Base-by-base conservation (phyloP, 2,329 filamentous ascomycete genomes). In the Colletotrichum coccodes region DNA sequence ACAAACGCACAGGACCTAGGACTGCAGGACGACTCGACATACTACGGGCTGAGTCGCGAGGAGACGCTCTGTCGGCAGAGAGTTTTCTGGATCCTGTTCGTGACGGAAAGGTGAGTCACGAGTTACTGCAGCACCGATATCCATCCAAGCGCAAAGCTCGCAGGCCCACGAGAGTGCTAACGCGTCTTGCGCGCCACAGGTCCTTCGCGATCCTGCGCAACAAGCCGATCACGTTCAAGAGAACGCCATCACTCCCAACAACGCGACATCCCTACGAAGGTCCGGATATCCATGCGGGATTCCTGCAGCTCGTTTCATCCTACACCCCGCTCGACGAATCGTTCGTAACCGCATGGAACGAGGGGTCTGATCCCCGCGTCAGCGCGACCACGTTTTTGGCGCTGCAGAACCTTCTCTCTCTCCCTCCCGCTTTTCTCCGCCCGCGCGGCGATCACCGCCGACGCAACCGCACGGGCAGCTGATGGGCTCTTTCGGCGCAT, bases 321-420 rank as follows among this genome's bases (percentile, higher is more conserved):
- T 91, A 89, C 76, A 85, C 86, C 38, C 88, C 88, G 1, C 86
- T 91, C 42, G 88, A 91, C 73, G 87, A 91, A 71, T 86, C 84
- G 0, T 91, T 91, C 72, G 84, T 91, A 16, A 84, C 86, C 12
- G 81, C 89, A 0, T 91, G 90, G 89, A 91, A 91, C 75, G 88
- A 90, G 70, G 83, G 86, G 4, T 80, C 80, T 23, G 79, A 81
- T 47, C 77, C 80, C 50, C 64, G 73, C 23, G 75, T 80, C 49
- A 77, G 74, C 46, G 74, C 74, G 6, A 72, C 76, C 9, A 81
- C 79, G 0, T 81, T 80, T 44, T 71, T 80, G 18, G 75, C 76
- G 6, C 73, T 81, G 2, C 80, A 81, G 59, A 75, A 77, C 38
- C 72, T 76, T 16, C 74, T 81, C 9, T 72, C 78, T 9, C 66